Evolutionary conservation across 2,329 filamentous ascomycete genomes (phyloP), one percentile per base, ranked within the genome.

Genomic region (Zasmidium citrigriseum): DNA sequence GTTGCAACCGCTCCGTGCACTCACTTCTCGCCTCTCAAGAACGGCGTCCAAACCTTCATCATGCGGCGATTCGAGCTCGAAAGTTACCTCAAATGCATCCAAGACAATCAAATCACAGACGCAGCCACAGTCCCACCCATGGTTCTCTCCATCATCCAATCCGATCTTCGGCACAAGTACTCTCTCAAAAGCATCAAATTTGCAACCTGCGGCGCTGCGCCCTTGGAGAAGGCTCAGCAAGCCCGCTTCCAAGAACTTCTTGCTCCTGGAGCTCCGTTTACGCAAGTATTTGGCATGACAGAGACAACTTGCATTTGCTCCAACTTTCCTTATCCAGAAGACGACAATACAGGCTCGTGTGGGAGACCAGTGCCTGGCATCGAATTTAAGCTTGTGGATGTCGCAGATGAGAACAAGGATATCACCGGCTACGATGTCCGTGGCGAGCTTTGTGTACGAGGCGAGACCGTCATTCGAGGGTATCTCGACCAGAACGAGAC

Each of bases 361-460:
- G 91, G 91, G 1, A 86, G 82, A 5, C 77, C 96, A 0, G 58
- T 91, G 0, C 87, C 90, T 0, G 84, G 83, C 1, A 76, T 80
- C 29, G 83, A 85, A 59, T 87, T 82, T 46, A 89, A 89, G 67
- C 76, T 96, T 3, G 74, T 95, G n/a, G 84, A 83, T 9, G 72
- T 80, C 1, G 87, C 91, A 59, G 90, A 89, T 24, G 38, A 45
- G 23, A 59, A 54, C 1, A 77, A 79, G 7, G 90, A 93, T 68
- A 81, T 95, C 54, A 88, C 82, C 0, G 82, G 77, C 10, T 86
- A 89, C 64, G 86, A 93, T 61, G 84, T 86, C 38, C 89, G 88
- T 0, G 93, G 93, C 29, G 93, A 97, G 74, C 82, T 97, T 12
- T 81, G 90, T 14, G 83, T 96, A 18, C 89, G 90, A 71, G 86